Conservation (phyloP, 495 filamentous ascomycete species). For the Neurospora sp. region DNA sequence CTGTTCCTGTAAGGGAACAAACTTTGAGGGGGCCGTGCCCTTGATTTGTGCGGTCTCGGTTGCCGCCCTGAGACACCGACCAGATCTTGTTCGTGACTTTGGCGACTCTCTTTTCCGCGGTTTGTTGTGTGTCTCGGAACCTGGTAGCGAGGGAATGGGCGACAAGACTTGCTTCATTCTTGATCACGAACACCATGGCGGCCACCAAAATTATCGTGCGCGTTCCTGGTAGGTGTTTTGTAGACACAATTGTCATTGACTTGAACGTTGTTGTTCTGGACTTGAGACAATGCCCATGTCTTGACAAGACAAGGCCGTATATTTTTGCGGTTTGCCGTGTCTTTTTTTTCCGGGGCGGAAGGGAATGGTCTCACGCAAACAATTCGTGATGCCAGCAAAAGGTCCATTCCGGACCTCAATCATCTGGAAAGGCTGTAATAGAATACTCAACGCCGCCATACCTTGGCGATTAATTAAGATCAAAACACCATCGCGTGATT, state of each 20-base stretch:
- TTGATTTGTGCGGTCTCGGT: background rate
- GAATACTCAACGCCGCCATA: too few species aligned
- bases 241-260: background rate
- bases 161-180: background rate
- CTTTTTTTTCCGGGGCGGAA: background rate
- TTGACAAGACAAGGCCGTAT: background rate
- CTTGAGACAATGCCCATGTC: background rate
- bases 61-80: background rate
- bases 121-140: background rate
- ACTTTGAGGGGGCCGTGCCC: background rate
- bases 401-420: too few species aligned
- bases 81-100: background rate
- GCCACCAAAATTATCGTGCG: background rate
- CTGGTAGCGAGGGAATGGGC: background rate
- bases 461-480: background rate
- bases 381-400: too few species aligned
- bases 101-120: background rate
- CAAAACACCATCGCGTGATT: background rate
- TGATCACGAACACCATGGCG: background rate
- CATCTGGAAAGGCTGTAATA: too few species aligned
- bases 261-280: background rate
- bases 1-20: background rate
- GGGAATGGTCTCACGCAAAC: background rate
- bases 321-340: background rate
- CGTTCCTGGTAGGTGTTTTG: background rate